phyloP scores from a whole-genome alignment of 2,329 filamentous ascomycete species.

The Colletotrichum graminicola region DNA sequence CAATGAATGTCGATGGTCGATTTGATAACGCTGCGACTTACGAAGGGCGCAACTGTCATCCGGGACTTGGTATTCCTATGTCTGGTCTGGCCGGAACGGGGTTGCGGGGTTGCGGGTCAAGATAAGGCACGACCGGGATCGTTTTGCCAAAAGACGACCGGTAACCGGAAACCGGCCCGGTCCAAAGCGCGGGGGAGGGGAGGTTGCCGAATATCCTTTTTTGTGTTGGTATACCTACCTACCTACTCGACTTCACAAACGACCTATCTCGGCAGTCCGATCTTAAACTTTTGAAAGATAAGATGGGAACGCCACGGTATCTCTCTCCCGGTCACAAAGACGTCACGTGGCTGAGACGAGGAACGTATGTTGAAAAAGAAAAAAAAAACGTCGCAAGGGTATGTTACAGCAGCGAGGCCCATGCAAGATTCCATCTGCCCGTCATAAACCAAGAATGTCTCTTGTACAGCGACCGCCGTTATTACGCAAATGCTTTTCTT shows the following conservation, averaged over 20 bases:
- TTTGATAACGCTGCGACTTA: slow-evolving; percentile 29
- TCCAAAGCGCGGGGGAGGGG: slow-evolving; percentile 10
- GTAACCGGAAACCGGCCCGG: slow-evolving; percentile 40
- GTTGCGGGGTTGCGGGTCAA: slow-evolving; percentile 37
- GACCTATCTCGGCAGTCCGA: not conserved
- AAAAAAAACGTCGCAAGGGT: slow-evolving; percentile 37
- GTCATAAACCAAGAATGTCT: slow-evolving; percentile 36
- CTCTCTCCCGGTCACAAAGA: not conserved
- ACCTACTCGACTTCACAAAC: not conserved
- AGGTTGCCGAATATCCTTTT: slow-evolving; percentile 11
- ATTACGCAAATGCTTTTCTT: slow-evolving; percentile 38
- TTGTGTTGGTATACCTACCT: not conserved
- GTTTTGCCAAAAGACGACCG: slow-evolving; percentile 26
- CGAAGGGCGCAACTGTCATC: slow-evolving; percentile 34
- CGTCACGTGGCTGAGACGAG: not conserved
- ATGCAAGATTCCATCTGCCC: slow-evolving; percentile 36
- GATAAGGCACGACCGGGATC: slow-evolving; percentile 39
- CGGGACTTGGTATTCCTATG: slow-evolving; percentile 2
- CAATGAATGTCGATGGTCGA: not conserved
- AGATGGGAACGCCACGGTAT: not conserved
- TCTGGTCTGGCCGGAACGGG: slow-evolving; percentile 27
- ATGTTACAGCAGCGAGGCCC: slow-evolving; percentile 37
- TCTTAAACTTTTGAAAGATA: not conserved
- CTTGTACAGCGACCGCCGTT: slow-evolving; percentile 35
- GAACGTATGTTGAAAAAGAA: slow-evolving; percentile 28